Conservation (phyloP, 192 early-diverging fungal genomes). For the Linnemannia hyalina region DNA sequence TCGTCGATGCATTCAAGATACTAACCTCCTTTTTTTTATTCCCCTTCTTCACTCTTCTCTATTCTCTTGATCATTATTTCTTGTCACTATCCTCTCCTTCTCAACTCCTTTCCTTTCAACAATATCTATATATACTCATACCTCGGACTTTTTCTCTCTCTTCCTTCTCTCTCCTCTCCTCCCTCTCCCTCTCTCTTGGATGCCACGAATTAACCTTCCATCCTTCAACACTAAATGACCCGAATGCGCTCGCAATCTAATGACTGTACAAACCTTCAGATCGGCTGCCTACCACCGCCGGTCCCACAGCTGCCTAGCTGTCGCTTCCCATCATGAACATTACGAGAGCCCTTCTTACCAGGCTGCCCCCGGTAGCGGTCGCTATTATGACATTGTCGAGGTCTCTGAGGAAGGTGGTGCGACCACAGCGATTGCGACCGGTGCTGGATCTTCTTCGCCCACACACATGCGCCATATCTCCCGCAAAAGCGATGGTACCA, state of each 20-base stretch:
- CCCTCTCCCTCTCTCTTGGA: neutral
- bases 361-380: neutral
- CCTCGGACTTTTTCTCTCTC: neutral
- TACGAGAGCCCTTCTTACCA: constrained; percentile 26
- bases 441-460: constrained; percentile 29
- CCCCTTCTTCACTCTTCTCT: neutral
- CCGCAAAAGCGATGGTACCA: constrained; percentile 18
- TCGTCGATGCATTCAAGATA: constrained; percentile 2
- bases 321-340: constrained; percentile 43
- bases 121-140: neutral
- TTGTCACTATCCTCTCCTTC: neutral
- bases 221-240: neutral
- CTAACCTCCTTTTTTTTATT: constrained; percentile 13
- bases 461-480: constrained; percentile 12
- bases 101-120: neutral
- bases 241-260: neutral
- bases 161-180: neutral
- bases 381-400: constrained; percentile 31
- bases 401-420: constrained; percentile 22
- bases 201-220: neutral
- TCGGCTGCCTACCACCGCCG: constrained; percentile 46
- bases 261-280: constrained; percentile 37
- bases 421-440: constrained; percentile 27
- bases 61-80: neutral
- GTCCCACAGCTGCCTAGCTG: constrained; percentile 46